phyloP scores from a whole-genome alignment of 306 rosid genomes.

The Quercus robur region DNA sequence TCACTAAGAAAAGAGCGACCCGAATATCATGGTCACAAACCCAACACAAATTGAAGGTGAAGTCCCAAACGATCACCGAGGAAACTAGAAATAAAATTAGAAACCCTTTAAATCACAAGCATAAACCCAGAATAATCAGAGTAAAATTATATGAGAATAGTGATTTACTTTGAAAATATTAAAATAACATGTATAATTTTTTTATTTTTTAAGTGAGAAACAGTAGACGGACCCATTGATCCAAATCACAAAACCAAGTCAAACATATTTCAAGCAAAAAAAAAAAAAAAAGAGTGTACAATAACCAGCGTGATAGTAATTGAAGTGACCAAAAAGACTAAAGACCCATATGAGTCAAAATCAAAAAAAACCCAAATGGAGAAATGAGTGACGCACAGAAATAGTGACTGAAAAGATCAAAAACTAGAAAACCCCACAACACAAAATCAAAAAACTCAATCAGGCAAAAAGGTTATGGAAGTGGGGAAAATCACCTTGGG shows the following conservation, averaged over 20 bases:
- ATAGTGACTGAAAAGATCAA: background rate
- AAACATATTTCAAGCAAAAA: background rate
- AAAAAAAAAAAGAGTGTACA: background rate
- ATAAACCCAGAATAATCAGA: background rate
- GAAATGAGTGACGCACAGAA: background rate
- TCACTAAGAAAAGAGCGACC: background rate
- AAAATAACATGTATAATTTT: too few relatives aligned
- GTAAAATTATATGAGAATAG: background rate
- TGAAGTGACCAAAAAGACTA: background rate
- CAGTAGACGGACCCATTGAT: background rate
- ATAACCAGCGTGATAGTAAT: background rate
- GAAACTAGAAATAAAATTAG: background rate
- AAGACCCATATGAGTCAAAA: background rate
- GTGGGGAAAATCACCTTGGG: slow-evolving; percentile 31
- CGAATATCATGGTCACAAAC: background rate
- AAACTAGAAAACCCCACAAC: background rate
- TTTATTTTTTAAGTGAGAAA: too few relatives aligned
- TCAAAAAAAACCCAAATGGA: background rate
- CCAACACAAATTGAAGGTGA: background rate
- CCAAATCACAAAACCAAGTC: background rate
- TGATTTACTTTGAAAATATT: background rate
- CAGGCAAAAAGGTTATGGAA: background rate
- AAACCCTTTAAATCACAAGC: background rate
- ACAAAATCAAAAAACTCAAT: background rate
- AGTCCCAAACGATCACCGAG: background rate